These are phyloP conservation scores for Cryomyces antarcticus DNA, from an alignment of 495 filamentous ascomycete genomes.

Conservation along the genomic window DNA sequence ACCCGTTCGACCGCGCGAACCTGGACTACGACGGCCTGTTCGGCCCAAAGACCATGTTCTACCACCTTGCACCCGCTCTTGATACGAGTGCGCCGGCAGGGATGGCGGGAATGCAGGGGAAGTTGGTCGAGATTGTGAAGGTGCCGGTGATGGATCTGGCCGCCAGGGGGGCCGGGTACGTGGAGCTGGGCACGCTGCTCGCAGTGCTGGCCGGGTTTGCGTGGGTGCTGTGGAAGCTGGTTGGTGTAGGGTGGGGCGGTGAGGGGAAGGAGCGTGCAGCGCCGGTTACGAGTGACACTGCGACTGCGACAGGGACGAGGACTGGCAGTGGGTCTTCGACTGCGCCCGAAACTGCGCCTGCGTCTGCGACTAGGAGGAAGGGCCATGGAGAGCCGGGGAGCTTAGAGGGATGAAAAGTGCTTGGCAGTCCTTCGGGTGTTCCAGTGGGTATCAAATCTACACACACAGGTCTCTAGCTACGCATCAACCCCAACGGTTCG, in stretches of 20 bases:
- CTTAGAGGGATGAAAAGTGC: too few species aligned
- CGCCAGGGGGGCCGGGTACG: slow-evolving; percentile 23
- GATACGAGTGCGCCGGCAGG: slow-evolving; percentile 7
- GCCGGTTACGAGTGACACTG: too few species aligned
- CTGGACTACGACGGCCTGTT: slow-evolving; percentile 82
- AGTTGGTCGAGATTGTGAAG: slow-evolving; percentile 36
- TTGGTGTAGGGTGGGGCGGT: background rate
- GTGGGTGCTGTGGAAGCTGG: slow-evolving; percentile 53
- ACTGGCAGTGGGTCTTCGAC: too few species aligned
- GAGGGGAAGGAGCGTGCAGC: background rate
- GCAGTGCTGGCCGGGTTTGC: slow-evolving; percentile 50
- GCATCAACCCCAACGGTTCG: too few species aligned
- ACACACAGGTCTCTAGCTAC: too few species aligned
- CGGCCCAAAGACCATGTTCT: slow-evolving; percentile 61
- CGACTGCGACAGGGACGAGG: too few species aligned
- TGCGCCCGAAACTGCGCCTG: too few species aligned
- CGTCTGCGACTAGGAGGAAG: too few species aligned
- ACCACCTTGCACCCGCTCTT: slow-evolving; percentile 46
- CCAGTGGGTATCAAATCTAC: too few species aligned
- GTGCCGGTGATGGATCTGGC: slow-evolving; percentile 61
- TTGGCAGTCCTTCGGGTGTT: too few species aligned
- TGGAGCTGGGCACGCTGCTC: slow-evolving; percentile 50
- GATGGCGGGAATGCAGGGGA: slow-evolving; percentile 7
- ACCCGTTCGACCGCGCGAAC: slow-evolving; percentile 68
- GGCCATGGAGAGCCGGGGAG: too few species aligned